Percentiles rank a stretch among this genome's conserved stretches.
These are phyloP conservation scores for Colletotrichum sp. DNA, from an alignment of 2,329 filamentous ascomycete species.

Conservation along the genomic window DNA sequence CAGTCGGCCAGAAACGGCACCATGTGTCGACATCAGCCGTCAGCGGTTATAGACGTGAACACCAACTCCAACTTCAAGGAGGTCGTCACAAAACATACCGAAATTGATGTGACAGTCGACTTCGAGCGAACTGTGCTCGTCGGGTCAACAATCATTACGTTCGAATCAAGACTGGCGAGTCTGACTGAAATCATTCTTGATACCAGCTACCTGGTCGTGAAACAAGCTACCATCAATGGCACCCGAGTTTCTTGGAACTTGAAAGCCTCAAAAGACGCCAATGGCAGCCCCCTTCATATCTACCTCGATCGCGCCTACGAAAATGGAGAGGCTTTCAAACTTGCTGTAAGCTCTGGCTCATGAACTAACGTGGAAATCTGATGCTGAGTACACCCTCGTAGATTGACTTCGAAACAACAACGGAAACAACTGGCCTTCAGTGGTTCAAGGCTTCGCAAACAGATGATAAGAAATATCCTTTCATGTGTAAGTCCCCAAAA, in stretches of 20 bases:
- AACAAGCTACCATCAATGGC: background rate
- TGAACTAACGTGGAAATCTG: background rate
- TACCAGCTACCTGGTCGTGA: background rate
- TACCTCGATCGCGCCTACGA: background rate
- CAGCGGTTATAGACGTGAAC: constrained; percentile 77
- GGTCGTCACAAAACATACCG: constrained; percentile 84
- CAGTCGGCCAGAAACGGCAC: background rate
- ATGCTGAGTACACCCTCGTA: constrained; percentile 29
- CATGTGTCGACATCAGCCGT: background rate
- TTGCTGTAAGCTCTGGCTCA: background rate
- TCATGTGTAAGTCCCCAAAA: constrained; percentile 66
- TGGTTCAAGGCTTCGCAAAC: constrained; percentile 95
- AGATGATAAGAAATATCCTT: constrained; percentile 91
- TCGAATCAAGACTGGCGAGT: constrained; percentile 49
- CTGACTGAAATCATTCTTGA: background rate
- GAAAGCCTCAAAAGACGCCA: background rate
- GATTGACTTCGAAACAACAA: constrained; percentile 80
- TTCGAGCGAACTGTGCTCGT: constrained; percentile 79
- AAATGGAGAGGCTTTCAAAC: background rate
- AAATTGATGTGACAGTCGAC: constrained; percentile 80
- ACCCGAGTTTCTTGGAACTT: background rate
- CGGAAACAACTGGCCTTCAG: constrained; percentile 88
- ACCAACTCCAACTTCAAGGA: constrained; percentile 91
- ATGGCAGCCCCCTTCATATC: background rate
- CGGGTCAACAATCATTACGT: constrained; percentile 69